Conservation (phyloP, 2,329 filamentous ascomycete species). For the Alternaria brassicicola region DNA sequence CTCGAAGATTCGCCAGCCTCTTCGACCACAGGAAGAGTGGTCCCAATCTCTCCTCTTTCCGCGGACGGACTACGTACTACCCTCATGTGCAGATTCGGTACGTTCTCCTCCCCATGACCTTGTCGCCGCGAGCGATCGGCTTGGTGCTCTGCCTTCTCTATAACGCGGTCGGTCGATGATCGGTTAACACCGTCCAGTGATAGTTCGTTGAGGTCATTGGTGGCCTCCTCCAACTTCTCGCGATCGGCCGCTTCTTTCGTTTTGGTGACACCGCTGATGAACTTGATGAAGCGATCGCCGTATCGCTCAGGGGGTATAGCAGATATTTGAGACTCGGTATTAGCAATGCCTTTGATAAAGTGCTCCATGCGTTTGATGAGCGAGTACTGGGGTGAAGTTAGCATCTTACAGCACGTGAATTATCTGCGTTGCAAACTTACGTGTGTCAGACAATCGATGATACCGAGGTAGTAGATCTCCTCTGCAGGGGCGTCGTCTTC, state of each 20-base stretch:
- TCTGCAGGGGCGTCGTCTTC: slow-evolving; percentile 84
- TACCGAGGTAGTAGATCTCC: slow-evolving; percentile 96
- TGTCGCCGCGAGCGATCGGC: slow-evolving; percentile 63
- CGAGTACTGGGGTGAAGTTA: slow-evolving; percentile 71
- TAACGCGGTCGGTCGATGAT: slow-evolving; percentile 58
- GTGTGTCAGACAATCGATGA: slow-evolving; percentile 97
- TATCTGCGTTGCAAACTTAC: slow-evolving; percentile 61
- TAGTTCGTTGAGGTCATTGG: slow-evolving; percentile 45
- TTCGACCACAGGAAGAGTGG: slow-evolving; percentile 81
- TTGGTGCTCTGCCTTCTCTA: slow-evolving; percentile 66
- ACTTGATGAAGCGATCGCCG: slow-evolving; percentile 90
- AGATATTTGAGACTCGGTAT: slow-evolving; percentile 85
- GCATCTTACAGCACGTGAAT: background rate
- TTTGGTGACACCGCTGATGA: slow-evolving; percentile 90
- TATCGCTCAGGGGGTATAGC: slow-evolving; percentile 89
- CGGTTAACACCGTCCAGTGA: slow-evolving; percentile 48
- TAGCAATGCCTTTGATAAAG: slow-evolving; percentile 92
- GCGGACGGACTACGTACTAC: slow-evolving; percentile 63
- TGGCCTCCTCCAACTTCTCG: slow-evolving; percentile 49
- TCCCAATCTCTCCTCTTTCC: slow-evolving; percentile 61
- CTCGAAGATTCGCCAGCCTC: slow-evolving; percentile 82
- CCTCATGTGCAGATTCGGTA: slow-evolving; percentile 67
- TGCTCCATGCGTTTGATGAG: slow-evolving; percentile 94
- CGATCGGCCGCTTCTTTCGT: slow-evolving; percentile 81
- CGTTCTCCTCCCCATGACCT: slow-evolving; percentile 58